phyloP scores from a whole-genome alignment of 108 stramenopile genomes.

The Fragilaria crotonensis region DNA sequence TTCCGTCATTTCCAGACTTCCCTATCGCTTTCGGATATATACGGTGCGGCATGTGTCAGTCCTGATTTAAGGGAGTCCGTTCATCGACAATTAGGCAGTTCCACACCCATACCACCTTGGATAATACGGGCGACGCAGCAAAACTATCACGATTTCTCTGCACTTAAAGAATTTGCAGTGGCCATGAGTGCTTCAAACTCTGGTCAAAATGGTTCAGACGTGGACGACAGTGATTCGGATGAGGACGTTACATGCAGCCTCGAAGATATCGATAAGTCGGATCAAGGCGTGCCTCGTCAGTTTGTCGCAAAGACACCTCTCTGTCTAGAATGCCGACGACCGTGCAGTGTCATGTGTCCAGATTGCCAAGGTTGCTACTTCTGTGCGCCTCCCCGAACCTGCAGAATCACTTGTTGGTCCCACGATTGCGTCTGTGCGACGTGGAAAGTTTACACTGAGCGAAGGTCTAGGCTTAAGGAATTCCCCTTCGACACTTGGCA shows the following conservation, averaged over 20 bases:
- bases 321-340: conserved; percentile 73
- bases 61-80: conserved; percentile 51
- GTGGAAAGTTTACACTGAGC: conserved; percentile 59
- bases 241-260: conserved; percentile 5
- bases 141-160: conserved; percentile 70
- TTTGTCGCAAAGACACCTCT: conserved; percentile 49
- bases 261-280: conserved; percentile 5
- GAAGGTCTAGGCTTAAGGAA: conserved; percentile 40
- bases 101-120: conserved; percentile 34
- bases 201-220: conserved; percentile 3
- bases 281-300: background rate
- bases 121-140: conserved; percentile 50
- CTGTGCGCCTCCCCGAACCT: conserved; percentile 36
- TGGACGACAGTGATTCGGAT: conserved; percentile 17
- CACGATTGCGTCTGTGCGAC: conserved; percentile 72
- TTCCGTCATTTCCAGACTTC: conserved; percentile 14
- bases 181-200: conserved; percentile 47
- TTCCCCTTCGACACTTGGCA: conserved; percentile 55
- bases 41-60: conserved; percentile 22
- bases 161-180: conserved; percentile 27
- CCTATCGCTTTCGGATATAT: conserved; percentile 9
- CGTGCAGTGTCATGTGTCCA: conserved; percentile 38
- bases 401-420: conserved; percentile 52
- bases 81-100: background rate
- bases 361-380: conserved; percentile 66